Percentiles rank a stretch among this genome's conserved stretches.
Evolutionary conservation across 2,329 filamentous ascomycete species (phyloP).

Genomic region (Coniella vitis): DNA sequence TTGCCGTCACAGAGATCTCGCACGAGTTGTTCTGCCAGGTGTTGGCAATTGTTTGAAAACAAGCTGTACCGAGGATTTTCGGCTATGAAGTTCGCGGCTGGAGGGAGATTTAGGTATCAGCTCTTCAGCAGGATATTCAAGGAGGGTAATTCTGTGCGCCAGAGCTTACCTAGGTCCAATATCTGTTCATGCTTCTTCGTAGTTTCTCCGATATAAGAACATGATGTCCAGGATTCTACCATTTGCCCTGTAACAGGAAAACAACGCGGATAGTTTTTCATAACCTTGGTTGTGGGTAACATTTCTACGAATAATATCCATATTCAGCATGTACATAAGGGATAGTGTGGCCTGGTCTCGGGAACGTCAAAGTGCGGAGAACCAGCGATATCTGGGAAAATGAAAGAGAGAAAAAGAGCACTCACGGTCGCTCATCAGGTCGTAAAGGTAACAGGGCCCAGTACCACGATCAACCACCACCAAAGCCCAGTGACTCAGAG

Average conservation of each 20-base stretch:
- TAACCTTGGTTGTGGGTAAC: conserved; percentile 16
- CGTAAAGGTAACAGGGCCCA: conserved; percentile 9
- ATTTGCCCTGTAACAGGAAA: conserved; percentile 24
- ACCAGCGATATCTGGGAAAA: neutral
- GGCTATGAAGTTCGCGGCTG: conserved; percentile 22
- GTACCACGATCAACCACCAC: conserved; percentile 12
- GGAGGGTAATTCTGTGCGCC: neutral
- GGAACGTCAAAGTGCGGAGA: neutral
- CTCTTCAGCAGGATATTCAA: neutral
- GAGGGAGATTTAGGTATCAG: neutral
- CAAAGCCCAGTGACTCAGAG: conserved; percentile 15
- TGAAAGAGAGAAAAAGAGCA: neutral
- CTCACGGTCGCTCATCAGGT: conserved; percentile 11
- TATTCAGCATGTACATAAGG: neutral
- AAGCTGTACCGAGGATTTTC: conserved; percentile 26
- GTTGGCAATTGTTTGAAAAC: conserved; percentile 26
- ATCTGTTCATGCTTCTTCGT: conserved; percentile 25
- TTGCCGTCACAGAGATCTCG: conserved; percentile 25
- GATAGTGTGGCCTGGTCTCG: neutral
- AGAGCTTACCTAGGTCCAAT: conserved; percentile 21
- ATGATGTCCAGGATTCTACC: conserved; percentile 24
- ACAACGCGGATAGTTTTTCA: conserved; percentile 20
- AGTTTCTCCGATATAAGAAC: conserved; percentile 27
- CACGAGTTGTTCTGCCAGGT: conserved; percentile 26
- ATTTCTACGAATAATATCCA: conserved; percentile 2